Evolutionary conservation across 495 filamentous ascomycete species (phyloP).

Genomic region (Tuber aestivum): DNA sequence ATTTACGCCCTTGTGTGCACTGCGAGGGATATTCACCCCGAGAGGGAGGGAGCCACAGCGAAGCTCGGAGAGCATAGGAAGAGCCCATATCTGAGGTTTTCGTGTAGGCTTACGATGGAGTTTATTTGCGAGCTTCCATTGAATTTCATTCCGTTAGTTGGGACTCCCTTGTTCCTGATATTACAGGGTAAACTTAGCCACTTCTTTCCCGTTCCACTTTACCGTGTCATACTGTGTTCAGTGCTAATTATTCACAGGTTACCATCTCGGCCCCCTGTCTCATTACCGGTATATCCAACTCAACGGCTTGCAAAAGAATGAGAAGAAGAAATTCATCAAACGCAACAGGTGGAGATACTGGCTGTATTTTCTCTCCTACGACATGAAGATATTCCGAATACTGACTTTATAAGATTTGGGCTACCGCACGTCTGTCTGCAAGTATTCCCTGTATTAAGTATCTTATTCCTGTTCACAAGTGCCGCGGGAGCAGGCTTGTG

Average conservation of each 20-base stretch:
- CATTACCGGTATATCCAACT: constrained; percentile 79
- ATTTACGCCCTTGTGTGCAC: constrained; percentile 56
- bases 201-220: constrained; percentile 32
- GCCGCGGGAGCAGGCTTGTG: constrained; percentile 82
- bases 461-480: constrained; percentile 81
- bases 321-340: constrained; percentile 60
- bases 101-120: constrained; percentile 68
- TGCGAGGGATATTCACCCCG: constrained; percentile 63
- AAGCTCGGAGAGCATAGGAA: constrained; percentile 69
- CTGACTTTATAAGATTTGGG: constrained; percentile 40
- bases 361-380: constrained; percentile 38
- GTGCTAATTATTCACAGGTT: constrained; percentile 39
- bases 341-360: constrained; percentile 70
- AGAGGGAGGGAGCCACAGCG: constrained; percentile 55
- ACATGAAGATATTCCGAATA: background rate
- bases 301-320: constrained; percentile 63
- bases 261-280: constrained; percentile 54
- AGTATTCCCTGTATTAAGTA: constrained; percentile 73
- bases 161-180: constrained; percentile 70
- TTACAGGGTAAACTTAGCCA: constrained; percentile 56
- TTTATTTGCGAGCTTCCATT: constrained; percentile 79
- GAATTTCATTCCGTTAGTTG: constrained; percentile 86
- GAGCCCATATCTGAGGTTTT: constrained; percentile 63
- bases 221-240: constrained; percentile 23
- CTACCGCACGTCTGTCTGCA: constrained; percentile 56